These are phyloP conservation scores for Odontarrhena argentea DNA, from an alignment of 345 rosid species.

Conservation along the genomic window DNA sequence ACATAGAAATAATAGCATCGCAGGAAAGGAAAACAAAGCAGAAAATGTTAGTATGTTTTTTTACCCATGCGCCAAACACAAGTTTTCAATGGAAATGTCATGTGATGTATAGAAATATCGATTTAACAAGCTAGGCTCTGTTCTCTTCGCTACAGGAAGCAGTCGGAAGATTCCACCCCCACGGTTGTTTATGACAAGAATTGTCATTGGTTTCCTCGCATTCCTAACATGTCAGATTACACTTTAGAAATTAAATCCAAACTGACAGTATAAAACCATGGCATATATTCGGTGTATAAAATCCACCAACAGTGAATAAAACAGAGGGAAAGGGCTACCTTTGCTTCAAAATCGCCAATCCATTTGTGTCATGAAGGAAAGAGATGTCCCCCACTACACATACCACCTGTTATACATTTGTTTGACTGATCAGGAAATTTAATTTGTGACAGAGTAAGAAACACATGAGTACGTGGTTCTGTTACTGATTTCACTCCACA, in stretches of 20 bases:
- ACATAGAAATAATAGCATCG: slow-evolving; percentile 12
- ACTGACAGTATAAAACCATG: slow-evolving; percentile 15
- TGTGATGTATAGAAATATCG: slow-evolving; percentile 87
- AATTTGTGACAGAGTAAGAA: slow-evolving; percentile 1
- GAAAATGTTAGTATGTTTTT: background rate
- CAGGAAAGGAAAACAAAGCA: slow-evolving; percentile 21
- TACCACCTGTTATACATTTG: slow-evolving; percentile 54
- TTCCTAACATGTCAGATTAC: slow-evolving; percentile 48
- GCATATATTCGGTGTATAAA: background rate
- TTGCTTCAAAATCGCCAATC: slow-evolving; percentile 73
- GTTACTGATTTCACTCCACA: slow-evolving; percentile 7
- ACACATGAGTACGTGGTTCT: slow-evolving; percentile 20
- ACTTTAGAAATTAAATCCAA: slow-evolving; percentile 9
- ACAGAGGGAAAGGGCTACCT: slow-evolving; percentile 50
- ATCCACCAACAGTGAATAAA: slow-evolving; percentile 20
- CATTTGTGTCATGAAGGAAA: slow-evolving; percentile 97
- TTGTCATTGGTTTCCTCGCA: slow-evolving; percentile 75
- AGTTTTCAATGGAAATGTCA: slow-evolving; percentile 66
- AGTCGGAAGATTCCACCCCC: slow-evolving; percentile 98
- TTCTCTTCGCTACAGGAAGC: slow-evolving; percentile 81
- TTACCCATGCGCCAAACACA: slow-evolving; percentile 93
- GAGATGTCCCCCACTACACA: slow-evolving; percentile 88
- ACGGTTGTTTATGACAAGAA: slow-evolving; percentile 85
- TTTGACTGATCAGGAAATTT: slow-evolving; percentile 10
- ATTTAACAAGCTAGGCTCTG: slow-evolving; percentile 66